phyloP scores from a whole-genome alignment of 106 monocot genomes.

The Chionographis japonica region DNA sequence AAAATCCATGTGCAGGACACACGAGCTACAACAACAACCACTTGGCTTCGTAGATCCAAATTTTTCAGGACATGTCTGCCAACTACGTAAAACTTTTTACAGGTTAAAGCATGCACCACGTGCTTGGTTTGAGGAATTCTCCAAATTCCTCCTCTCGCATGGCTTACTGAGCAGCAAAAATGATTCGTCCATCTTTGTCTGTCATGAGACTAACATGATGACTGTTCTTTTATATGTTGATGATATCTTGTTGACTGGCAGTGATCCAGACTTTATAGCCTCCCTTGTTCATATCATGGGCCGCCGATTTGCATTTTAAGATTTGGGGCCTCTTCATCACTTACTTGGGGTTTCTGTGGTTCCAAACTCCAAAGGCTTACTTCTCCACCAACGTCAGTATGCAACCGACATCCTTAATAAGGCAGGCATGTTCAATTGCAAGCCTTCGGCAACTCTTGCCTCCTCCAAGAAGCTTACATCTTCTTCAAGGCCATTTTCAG shows the following conservation, averaged over 20 bases:
- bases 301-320: background rate
- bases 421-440: no score
- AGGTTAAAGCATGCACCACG: no score
- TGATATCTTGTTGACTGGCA: no score
- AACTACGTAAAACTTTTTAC: slow-evolving; percentile 13
- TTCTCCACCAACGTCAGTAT: background rate
- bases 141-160: no score
- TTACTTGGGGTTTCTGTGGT: no score
- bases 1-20: no score
- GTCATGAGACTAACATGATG: background rate
- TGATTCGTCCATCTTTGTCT: background rate
- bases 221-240: background rate
- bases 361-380: no score
- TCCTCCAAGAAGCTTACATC: no score
- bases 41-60: background rate
- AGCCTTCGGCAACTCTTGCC: no score
- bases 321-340: background rate
- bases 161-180: background rate
- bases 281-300: background rate
- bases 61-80: background rate
- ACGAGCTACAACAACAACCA: slow-evolving; percentile 1
- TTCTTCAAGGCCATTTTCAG: background rate
- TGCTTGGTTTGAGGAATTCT: no score
- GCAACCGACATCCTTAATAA: background rate
- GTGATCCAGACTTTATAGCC: slow-evolving; percentile 1